Evolutionary conservation across 495 filamentous ascomycete species (phyloP).

Genomic region (Aspergillus incahuasiensis): DNA sequence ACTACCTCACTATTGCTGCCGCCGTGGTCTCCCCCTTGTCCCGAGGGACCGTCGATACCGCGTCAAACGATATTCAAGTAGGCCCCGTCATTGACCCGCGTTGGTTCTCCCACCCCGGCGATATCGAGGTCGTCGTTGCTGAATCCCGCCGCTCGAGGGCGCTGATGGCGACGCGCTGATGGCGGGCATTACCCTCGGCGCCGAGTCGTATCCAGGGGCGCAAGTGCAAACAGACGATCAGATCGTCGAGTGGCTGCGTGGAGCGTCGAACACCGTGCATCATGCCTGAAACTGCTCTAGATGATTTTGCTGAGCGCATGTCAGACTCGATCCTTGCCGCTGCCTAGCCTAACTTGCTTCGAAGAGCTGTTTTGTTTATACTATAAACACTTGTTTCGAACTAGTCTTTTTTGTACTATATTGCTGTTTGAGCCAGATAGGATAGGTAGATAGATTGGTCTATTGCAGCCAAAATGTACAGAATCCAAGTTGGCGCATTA

Average conservation of each 20-base stretch:
- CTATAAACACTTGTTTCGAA: not conserved
- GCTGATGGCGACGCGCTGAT: slow-evolving; percentile 11
- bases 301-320: not conserved
- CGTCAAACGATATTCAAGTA: slow-evolving; percentile 31
- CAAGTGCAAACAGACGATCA: slow-evolving; percentile 31
- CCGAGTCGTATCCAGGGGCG: slow-evolving; percentile 40
- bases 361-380: not conserved
- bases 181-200: slow-evolving; percentile 10
- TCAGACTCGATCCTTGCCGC: not conserved
- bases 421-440: too few relatives aligned
- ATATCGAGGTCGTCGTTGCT: slow-evolving; percentile 49
- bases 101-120: slow-evolving; percentile 48
- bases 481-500: too few relatives aligned
- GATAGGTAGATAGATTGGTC: too few relatives aligned
- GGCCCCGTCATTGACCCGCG: slow-evolving; percentile 52
- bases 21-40: slow-evolving; percentile 43
- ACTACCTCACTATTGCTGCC: slow-evolving; percentile 44
- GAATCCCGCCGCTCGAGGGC: slow-evolving; percentile 46
- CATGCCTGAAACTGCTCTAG: slow-evolving; percentile 43
- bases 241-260: slow-evolving; percentile 40
- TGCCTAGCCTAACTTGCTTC: too few relatives aligned
- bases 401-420: too few relatives aligned
- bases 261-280: slow-evolving; percentile 42
- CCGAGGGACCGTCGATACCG: slow-evolving; percentile 48
- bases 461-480: too few relatives aligned